Evolutionary conservation across 2,329 filamentous ascomycete genomes (phyloP).

Genomic region (Neurospora sp.): DNA sequence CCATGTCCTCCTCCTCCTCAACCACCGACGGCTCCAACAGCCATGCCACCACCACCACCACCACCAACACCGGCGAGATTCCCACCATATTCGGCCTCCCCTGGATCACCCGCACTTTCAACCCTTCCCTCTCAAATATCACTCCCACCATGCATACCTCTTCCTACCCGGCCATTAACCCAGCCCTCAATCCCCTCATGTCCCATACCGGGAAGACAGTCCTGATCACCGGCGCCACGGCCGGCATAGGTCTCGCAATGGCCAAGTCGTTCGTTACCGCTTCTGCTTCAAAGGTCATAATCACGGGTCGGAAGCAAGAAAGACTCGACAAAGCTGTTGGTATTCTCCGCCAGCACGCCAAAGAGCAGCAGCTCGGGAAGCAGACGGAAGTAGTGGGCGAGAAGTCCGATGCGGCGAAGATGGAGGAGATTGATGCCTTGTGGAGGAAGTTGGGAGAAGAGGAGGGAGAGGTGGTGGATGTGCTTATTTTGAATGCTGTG

Average conservation of each 20-base stretch:
- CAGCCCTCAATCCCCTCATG: constrained; percentile 23
- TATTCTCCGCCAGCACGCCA: constrained; percentile 7
- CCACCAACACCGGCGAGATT: neutral
- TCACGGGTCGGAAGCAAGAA: constrained; percentile 21
- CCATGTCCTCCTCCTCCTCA: neutral
- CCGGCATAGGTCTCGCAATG: constrained; percentile 56
- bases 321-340: constrained; percentile 13
- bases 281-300: constrained; percentile 21
- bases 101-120: neutral
- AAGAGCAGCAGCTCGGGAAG: neutral
- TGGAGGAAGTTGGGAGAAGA: constrained; percentile 19
- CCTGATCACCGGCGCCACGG: constrained; percentile 57
- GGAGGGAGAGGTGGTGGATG: constrained; percentile 21
- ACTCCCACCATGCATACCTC: constrained; percentile 24
- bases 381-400: constrained; percentile 27
- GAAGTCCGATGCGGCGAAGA: constrained; percentile 13
- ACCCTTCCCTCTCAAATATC: constrained; percentile 16
- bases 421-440: constrained; percentile 18
- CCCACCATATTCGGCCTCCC: neutral
- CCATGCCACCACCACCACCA: neutral
- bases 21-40: neutral
- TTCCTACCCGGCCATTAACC: constrained; percentile 29
- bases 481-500: constrained; percentile 26
- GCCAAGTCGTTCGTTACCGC: constrained; percentile 45
- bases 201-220: constrained; percentile 39